Conservation (phyloP, 164 flowering plant species). For the Aristolochia californica region DNA sequence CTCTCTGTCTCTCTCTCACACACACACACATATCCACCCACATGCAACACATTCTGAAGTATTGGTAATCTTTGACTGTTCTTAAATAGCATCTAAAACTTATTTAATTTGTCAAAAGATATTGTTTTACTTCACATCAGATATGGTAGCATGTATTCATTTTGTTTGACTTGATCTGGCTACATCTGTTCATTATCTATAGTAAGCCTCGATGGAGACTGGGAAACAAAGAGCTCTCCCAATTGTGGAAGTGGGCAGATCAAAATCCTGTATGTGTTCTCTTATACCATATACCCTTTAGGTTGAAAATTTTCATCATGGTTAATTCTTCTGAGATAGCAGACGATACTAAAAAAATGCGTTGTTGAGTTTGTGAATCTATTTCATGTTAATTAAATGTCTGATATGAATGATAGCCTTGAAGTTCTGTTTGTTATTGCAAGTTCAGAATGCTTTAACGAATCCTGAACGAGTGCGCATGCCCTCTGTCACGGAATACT, state of each 20-base stretch:
- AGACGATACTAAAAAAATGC: not conserved
- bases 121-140: too few relatives aligned
- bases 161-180: too few relatives aligned
- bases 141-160: too few relatives aligned
- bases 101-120: too few relatives aligned
- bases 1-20: too few relatives aligned
- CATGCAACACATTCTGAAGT: too few relatives aligned
- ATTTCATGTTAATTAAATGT: too few relatives aligned
- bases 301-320: not conserved
- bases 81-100: too few relatives aligned
- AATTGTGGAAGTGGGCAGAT: conserved; percentile 98
- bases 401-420: too few relatives aligned
- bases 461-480: conserved; percentile 82
- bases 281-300: not conserved
- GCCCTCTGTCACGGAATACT: conserved; percentile 72
- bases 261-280: conserved; percentile 58
- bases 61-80: too few relatives aligned
- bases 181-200: conserved; percentile 7
- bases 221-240: conserved; percentile 94
- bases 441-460: conserved; percentile 79
- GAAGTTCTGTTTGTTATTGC: not conserved
- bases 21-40: too few relatives aligned
- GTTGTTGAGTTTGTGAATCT: too few relatives aligned
- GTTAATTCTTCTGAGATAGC: not conserved
- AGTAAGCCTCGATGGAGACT: conserved; percentile 87